Percentiles rank a stretch among this genome's conserved stretches.
Evolutionary conservation across 2,329 filamentous ascomycete genomes (phyloP).

Genomic region (Diaporthe australafricana): DNA sequence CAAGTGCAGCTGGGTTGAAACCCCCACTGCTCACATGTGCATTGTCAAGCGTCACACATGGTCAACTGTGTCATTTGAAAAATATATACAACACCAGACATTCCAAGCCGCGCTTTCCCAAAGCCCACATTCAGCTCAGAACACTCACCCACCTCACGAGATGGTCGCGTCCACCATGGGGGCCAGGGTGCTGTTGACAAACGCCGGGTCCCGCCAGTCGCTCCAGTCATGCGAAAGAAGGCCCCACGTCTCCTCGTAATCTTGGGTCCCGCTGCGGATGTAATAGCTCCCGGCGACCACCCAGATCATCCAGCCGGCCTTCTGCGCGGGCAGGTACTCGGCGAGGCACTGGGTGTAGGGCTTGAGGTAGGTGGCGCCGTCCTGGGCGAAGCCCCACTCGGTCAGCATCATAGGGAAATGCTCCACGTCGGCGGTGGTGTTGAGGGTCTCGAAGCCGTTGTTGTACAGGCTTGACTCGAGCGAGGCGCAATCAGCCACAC

Average conservation of each 20-base stretch:
- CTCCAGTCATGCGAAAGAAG: slow-evolving; percentile 66
- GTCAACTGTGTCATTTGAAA: background rate
- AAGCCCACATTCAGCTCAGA: too few species aligned
- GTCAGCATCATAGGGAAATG: slow-evolving; percentile 62
- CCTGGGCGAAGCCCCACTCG: slow-evolving; percentile 66
- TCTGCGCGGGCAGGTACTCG: slow-evolving; percentile 58
- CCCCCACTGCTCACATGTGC: background rate
- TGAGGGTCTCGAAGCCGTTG: slow-evolving; percentile 56
- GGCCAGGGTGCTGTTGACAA: slow-evolving; percentile 54
- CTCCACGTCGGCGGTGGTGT: slow-evolving; percentile 46
- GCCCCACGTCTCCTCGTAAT: slow-evolving; percentile 70
- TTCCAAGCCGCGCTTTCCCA: background rate
- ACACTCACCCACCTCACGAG: slow-evolving; percentile 35
- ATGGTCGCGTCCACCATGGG: slow-evolving; percentile 53
- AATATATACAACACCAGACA: background rate
- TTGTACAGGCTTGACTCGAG: slow-evolving; percentile 55
- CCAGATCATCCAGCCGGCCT: slow-evolving; percentile 69
- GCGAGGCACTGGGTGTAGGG: slow-evolving; percentile 66
- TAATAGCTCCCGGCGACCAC: slow-evolving; percentile 71
- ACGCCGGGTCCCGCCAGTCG: slow-evolving; percentile 58
- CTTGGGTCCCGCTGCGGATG: slow-evolving; percentile 61
- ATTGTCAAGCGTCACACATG: background rate
- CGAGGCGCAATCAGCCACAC: slow-evolving; percentile 51
- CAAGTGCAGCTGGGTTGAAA: background rate
- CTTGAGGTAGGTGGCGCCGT: slow-evolving; percentile 56